phyloP scores from a whole-genome alignment of 179 eudicot species.

The Beta corolliflora region DNA sequence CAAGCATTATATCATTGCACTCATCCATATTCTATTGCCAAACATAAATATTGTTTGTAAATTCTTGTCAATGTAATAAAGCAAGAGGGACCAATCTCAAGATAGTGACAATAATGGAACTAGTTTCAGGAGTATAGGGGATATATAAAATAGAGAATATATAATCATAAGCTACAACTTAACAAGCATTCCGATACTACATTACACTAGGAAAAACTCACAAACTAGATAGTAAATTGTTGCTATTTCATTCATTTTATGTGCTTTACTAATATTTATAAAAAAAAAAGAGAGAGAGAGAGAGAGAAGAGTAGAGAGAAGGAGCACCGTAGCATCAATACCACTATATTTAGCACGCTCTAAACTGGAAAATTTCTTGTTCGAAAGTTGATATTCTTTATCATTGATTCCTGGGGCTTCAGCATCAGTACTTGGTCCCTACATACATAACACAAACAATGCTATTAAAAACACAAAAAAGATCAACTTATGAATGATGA shows the following conservation, averaged over 20 bases:
- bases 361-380: constrained; percentile 45
- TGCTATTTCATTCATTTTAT: not conserved
- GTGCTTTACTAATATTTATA: not conserved
- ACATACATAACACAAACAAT: constrained; percentile 26
- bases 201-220: not conserved
- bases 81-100: not conserved
- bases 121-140: no score
- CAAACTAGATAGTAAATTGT: not conserved
- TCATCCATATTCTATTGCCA: not conserved
- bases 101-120: not conserved
- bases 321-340: constrained; percentile 39
- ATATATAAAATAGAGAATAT: no score
- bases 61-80: not conserved
- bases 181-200: not conserved
- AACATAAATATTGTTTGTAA: not conserved
- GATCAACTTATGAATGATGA: not conserved
- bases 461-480: not conserved
- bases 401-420: constrained; percentile 59
- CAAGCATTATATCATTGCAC: not conserved
- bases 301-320: constrained; percentile 25
- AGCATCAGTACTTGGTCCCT: constrained; percentile 75
- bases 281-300: not conserved
- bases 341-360: constrained; percentile 72
- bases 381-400: constrained; percentile 48
- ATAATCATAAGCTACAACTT: not conserved